Evolutionary conservation across 345 rosid genomes (phyloP).

Genomic region (Acer saccharum): DNA sequence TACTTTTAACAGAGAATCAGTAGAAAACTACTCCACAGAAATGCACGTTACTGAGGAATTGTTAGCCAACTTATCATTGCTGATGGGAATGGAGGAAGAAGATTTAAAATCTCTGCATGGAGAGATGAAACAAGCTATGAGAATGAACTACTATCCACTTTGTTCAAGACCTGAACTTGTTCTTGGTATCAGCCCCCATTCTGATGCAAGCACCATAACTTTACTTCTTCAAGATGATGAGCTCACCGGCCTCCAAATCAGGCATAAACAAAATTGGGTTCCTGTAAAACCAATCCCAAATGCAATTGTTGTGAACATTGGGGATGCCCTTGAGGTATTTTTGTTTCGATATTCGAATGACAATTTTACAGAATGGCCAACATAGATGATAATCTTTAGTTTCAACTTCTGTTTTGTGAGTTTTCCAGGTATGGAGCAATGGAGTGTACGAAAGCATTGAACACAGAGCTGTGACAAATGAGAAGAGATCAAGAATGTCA

Average conservation of each 20-base stretch:
- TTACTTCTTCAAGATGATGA: slow-evolving; percentile 35
- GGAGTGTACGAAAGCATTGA: slow-evolving; percentile 36
- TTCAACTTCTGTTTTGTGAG: neutral
- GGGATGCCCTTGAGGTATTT: slow-evolving; percentile 28
- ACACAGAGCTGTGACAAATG: slow-evolving; percentile 31
- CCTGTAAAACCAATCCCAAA: slow-evolving; percentile 33
- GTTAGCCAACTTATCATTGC: slow-evolving; percentile 14
- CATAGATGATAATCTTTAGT: neutral
- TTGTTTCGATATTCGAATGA: too few relatives aligned
- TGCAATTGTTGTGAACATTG: slow-evolving; percentile 33
- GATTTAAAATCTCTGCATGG: slow-evolving; percentile 11
- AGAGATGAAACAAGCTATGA: slow-evolving; percentile 26
- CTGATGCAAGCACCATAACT: slow-evolving; percentile 28
- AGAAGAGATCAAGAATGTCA: slow-evolving; percentile 20
- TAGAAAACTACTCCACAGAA: slow-evolving; percentile 24
- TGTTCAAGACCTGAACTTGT: slow-evolving; percentile 29
- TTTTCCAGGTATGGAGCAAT: slow-evolving; percentile 26
- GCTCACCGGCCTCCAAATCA: slow-evolving; percentile 32
- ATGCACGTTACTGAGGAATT: slow-evolving; percentile 8
- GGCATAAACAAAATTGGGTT: slow-evolving; percentile 26
- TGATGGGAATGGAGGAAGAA: slow-evolving; percentile 26
- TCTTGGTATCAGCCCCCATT: slow-evolving; percentile 28
- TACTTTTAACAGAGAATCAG: slow-evolving; percentile 11
- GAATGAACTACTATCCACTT: slow-evolving; percentile 36
- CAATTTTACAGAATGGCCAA: neutral